Percentiles rank a stretch among this genome's conserved stretches.
Evolutionary conservation across 129 eudicot species (phyloP).

Genomic region (Flaveria brownii): DNA sequence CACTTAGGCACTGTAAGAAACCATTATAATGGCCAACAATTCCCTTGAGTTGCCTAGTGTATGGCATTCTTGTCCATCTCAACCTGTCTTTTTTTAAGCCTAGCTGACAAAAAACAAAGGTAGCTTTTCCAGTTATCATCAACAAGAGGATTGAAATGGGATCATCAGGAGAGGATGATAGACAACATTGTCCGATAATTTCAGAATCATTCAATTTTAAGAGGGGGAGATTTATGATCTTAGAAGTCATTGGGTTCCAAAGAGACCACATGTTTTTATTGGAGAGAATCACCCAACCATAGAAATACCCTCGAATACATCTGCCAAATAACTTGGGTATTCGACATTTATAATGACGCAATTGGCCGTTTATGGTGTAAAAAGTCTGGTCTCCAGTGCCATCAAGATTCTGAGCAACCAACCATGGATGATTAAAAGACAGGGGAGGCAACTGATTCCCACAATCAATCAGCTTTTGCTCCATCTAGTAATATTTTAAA

Average conservation of each 20-base stretch:
- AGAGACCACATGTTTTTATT: not conserved
- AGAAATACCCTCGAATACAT: not conserved
- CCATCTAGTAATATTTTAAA: not conserved
- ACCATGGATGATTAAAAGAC: not conserved
- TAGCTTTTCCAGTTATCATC: not conserved
- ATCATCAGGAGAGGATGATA: not conserved
- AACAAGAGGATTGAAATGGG: constrained; percentile 18
- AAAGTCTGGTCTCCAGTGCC: not conserved
- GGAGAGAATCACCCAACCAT: constrained; percentile 22
- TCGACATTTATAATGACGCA: not conserved
- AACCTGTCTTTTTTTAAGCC: constrained; percentile 1
- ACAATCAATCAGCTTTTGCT: not conserved
- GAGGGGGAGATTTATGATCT: constrained; percentile 10
- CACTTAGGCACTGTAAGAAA: not conserved
- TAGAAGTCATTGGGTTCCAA: constrained; percentile 9
- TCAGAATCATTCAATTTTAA: not conserved
- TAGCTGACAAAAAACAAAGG: constrained; percentile 24
- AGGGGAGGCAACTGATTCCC: not conserved
- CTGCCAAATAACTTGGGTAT: not conserved
- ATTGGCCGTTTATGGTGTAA: not conserved
- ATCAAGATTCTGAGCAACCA: not conserved
- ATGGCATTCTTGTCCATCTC: constrained; percentile 24
- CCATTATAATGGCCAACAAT: not conserved
- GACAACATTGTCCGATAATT: not conserved
- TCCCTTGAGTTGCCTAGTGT: not conserved